Evolutionary conservation across 306 rosid genomes (phyloP).

Genomic region (Fagus crenata): DNA sequence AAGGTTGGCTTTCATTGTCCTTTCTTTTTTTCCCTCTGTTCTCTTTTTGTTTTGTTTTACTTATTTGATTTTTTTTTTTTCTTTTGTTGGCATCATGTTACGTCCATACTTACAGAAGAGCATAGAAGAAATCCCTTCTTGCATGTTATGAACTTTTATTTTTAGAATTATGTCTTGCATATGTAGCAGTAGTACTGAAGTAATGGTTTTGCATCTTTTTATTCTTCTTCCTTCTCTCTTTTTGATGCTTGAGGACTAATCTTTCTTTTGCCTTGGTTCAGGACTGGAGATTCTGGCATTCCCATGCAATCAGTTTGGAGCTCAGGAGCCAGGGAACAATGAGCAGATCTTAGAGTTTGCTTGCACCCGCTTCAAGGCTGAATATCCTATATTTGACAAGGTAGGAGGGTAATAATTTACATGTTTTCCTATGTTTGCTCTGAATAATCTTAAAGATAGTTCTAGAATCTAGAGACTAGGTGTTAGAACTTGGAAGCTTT

Average conservation of each 20-base stretch:
- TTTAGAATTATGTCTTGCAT: neutral
- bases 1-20: constrained; percentile 50
- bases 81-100: neutral
- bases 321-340: constrained; percentile 88
- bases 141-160: neutral
- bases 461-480: neutral
- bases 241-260: neutral
- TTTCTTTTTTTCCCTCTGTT: neutral
- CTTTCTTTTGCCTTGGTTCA: constrained; percentile 18
- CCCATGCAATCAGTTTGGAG: constrained; percentile 97
- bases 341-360: constrained; percentile 83
- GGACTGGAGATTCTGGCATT: constrained; percentile 94
- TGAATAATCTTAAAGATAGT: neutral
- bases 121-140: neutral
- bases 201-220: neutral
- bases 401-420: constrained; percentile 33
- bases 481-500: neutral
- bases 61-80: neutral
- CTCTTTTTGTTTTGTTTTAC: neutral
- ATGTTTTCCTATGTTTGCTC: neutral
- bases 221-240: neutral
- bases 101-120: neutral
- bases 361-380: constrained; percentile 94
- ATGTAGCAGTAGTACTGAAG: neutral
- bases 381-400: constrained; percentile 92